Evolutionary conservation across 768 basidiomycete genomes (phyloP).

Genomic region (Lyophyllum shimeji): DNA sequence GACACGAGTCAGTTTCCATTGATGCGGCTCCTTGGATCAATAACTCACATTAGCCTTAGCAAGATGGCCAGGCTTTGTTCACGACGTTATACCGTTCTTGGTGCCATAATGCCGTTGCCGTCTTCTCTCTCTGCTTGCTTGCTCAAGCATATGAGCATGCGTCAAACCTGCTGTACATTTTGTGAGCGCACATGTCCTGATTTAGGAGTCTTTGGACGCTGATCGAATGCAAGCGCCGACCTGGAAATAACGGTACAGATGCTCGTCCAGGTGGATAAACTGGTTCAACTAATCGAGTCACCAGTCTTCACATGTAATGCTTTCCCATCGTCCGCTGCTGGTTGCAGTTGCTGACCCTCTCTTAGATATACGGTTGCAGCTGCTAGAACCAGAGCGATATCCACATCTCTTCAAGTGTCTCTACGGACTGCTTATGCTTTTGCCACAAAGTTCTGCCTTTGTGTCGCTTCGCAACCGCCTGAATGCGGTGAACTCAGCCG

Average conservation of each 20-base stretch:
- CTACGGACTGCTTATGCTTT: conserved; percentile 94
- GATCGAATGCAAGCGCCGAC: conserved; percentile 66
- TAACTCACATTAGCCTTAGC: conserved; percentile 34
- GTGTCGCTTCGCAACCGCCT: conserved; percentile 91
- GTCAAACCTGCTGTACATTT: conserved; percentile 92
- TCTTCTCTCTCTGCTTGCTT: conserved; percentile 92
- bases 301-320: conserved; percentile 94
- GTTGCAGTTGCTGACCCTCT: background rate
- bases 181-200: conserved; percentile 46
- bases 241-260: conserved; percentile 94
- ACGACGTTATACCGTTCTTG: conserved; percentile 93
- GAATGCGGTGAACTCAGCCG: conserved; percentile 92
- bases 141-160: conserved; percentile 99
- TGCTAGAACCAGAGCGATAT: conserved; percentile 95
- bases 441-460: conserved; percentile 97
- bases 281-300: conserved; percentile 96
- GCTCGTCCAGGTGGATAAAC: conserved; percentile 94
- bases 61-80: conserved; percentile 97
- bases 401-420: conserved; percentile 97
- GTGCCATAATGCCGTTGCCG: conserved; percentile 98
- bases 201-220: background rate
- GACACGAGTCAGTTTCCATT: conserved; percentile 63
- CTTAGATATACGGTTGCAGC: conserved; percentile 82
- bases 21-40: background rate
- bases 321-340: background rate